A percentile compares a stretch with the other conserved stretches of the same genome.
phyloP scores from a whole-genome alignment of 1,139 yeast genomes.

The Sugiyamaella xylanicola region DNA sequence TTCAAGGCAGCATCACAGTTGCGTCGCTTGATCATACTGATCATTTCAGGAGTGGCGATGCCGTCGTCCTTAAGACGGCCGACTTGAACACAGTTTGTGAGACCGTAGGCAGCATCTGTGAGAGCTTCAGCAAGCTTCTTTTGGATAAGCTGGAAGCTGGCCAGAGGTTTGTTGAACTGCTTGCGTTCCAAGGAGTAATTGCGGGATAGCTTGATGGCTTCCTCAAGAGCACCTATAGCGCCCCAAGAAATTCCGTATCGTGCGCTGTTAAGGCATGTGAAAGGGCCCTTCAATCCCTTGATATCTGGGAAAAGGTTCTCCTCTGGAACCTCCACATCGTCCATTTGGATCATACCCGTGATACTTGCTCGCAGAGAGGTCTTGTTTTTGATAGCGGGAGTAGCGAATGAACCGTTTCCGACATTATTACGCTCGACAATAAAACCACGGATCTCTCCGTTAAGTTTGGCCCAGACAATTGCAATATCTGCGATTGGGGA shows the following conservation, averaged over 20 bases:
- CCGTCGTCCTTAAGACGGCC: slow-evolving; percentile 48
- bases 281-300: slow-evolving; percentile 50
- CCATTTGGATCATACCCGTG: slow-evolving; percentile 51
- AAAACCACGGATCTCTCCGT: slow-evolving; percentile 49
- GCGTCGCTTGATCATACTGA: slow-evolving; percentile 48
- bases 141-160: slow-evolving; percentile 47
- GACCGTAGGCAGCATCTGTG: slow-evolving; percentile 47
- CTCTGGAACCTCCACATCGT: slow-evolving; percentile 48
- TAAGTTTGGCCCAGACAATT: slow-evolving; percentile 50
- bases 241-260: slow-evolving; percentile 52
- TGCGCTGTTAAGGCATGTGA: slow-evolving; percentile 49
- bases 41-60: slow-evolving; percentile 47
- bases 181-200: slow-evolving; percentile 46
- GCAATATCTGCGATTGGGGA: slow-evolving; percentile 50
- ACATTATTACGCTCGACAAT: slow-evolving; percentile 44
- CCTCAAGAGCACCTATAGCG: slow-evolving; percentile 50
- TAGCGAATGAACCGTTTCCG: slow-evolving; percentile 41
- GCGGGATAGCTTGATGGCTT: slow-evolving; percentile 45
- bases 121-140: slow-evolving; percentile 49
- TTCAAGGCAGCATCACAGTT: slow-evolving; percentile 48
- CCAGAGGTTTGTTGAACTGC: slow-evolving; percentile 48
- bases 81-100: slow-evolving; percentile 47
- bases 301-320: slow-evolving; percentile 47
- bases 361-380: slow-evolving; percentile 48
- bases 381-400: slow-evolving; percentile 48